Evolutionary conservation across 139 green algal genomes (phyloP), one percentile per base, ranked within the genome.

Genomic region (Chlorella sp.): DNA sequence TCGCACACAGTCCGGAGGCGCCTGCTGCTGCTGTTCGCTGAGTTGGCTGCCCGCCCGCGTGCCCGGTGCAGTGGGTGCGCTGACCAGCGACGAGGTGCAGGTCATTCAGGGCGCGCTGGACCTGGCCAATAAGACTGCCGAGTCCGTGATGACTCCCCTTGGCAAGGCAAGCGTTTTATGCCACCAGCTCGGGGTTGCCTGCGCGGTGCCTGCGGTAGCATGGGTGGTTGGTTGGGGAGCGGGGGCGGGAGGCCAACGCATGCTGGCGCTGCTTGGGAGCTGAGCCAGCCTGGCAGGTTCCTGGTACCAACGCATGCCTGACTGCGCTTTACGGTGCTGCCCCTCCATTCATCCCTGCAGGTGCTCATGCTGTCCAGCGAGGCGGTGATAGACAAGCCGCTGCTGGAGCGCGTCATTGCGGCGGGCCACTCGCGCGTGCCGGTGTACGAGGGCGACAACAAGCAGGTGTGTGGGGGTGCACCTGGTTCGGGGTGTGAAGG

Each of bases 341-440:
- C n/a, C n/a, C n/a, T 13, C 32, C 16, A 68, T 20, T 13, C 48
- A 34, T 30, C 16, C 32, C 13, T 14, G 36, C 97, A 97, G 92
- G 94, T 95, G 64, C 97, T 97, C 85, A 96, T 95, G 91, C 81
- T 98, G 65, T 85, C 87, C 20, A 69, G 72, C 4, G 91, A 96
- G 34, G 90, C 90, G 8, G 77, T 91, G 11, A 83, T 98, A 64
- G 88, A 96, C 87, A 87, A 93, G 54, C 58, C 77, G 9, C 87
- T 87, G 22, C 41, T 94, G 69, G 84, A 89, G 22, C 58, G 68
- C 1, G 76, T 82, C 38, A 34, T 82, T 1, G 6, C 40, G 0
- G 76, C 76, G 26, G 76, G 76, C 58, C 76, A 82, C 76, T 73
- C 58, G 38, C 76, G 76, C 38, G 40, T 82, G 76, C 76, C 76